Evolutionary conservation across 768 basidiomycete species (phyloP), one percentile per base, ranked within the genome.

Genomic region (Macrolepiota albuminosa): DNA sequence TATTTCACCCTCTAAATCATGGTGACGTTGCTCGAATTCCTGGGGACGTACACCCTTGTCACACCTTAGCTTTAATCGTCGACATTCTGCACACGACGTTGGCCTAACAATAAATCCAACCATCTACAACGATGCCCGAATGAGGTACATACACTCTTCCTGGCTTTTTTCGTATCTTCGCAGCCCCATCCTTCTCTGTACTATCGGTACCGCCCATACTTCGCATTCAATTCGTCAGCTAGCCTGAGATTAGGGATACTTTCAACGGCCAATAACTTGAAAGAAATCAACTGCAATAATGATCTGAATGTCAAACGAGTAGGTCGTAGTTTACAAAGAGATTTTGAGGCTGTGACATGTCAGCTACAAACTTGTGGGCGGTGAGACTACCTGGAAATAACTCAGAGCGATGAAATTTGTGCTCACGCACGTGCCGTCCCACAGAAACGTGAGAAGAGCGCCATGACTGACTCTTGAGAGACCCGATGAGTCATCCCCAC

Each of bases 31-130:
- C 31, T n/a, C 13, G 10, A 37, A 48, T 34, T 29, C 18, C 1
- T 42, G 5, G 10, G 50, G 51, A 66, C 75, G 61, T 69, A 84
- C 86, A 70, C 83, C 82, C 66, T 81, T 80, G 67, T 88, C 86
- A 64, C 87, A 89, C 36, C 81, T 78, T 46, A 89, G 74, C 69
- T 89, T 88, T 45, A 88, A 75, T 48, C 86, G 78, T 51, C 79
- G 72, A 65, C 81, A 82, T 69, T 83, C 81, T 18, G 78, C 78
- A 64, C 81, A 83, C 16, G 78, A 75, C 13, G 81, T 83, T 6
- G 79, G 81, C 26, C 79, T 81, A 54, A 29, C 43, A 13, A 34
- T 3, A 40, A n/a, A 29, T 43, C 39, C 29, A 47, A 37, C 24
- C 42, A 51, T 51, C 21, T 10, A 36, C 14, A 24, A 43, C 36